These are phyloP conservation scores for Penicillium brasilianum DNA, from an alignment of 2,329 filamentous ascomycete genomes.

Conservation along the genomic window DNA sequence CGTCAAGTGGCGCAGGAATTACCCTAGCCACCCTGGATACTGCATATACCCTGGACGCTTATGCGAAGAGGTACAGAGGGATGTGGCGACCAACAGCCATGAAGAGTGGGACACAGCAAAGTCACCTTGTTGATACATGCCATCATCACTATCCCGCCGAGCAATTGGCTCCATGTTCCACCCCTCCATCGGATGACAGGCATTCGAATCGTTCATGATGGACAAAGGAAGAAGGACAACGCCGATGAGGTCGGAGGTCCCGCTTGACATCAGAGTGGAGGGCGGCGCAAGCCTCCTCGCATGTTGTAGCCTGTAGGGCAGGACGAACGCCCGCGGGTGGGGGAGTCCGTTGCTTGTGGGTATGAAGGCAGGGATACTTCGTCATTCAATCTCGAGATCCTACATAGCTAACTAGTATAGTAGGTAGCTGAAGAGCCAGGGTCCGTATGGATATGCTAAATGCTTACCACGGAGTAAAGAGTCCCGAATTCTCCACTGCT, in stretches of 20 bases:
- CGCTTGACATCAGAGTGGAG: conserved; percentile 6
- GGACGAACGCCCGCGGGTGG: not conserved
- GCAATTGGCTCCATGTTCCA: not conserved
- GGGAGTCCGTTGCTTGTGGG: not conserved
- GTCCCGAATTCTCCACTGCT: not conserved
- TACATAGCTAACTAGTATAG: not conserved
- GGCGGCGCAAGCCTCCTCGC: not conserved
- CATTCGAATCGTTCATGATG: not conserved
- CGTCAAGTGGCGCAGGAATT: conserved; percentile 1
- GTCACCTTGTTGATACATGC: not conserved
- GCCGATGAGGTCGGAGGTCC: not conserved
- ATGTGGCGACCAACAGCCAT: not conserved
- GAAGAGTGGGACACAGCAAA: not conserved
- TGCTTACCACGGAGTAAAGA: not conserved
- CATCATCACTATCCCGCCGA: not conserved
- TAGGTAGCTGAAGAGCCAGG: not conserved
- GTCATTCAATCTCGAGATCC: not conserved
- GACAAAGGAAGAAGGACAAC: not conserved
- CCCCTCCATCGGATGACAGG: not conserved
- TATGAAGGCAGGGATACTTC: not conserved
- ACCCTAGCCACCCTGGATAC: not conserved
- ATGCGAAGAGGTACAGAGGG: not conserved
- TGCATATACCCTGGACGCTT: not conserved
- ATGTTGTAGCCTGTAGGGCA: too few species aligned
- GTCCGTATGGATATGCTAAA: not conserved